Conservation (phyloP, 768 basidiomycete genomes). For the Rhodotorula kratochvilovae region DNA sequence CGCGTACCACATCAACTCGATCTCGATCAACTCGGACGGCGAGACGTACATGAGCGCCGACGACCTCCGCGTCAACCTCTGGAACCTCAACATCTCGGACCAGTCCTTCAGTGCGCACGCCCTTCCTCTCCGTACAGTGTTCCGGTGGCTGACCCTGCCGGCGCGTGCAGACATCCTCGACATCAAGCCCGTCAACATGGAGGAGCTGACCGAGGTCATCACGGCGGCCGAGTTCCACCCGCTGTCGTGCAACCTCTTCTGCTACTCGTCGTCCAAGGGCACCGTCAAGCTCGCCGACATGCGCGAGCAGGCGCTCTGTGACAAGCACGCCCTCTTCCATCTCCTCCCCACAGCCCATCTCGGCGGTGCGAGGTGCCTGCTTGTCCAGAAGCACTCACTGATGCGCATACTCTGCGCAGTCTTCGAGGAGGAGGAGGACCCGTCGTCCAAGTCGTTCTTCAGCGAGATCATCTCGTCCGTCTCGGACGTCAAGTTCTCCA, state of each 20-base stretch:
- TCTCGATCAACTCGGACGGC: constrained; percentile 97
- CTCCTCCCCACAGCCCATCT: too few relatives aligned
- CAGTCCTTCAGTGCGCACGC: constrained; percentile 89
- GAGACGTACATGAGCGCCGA: constrained; percentile 99
- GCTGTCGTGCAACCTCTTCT: constrained; percentile 92
- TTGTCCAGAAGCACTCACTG: too few relatives aligned
- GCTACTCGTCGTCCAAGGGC: constrained; percentile 99
- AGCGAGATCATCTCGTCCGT: constrained; percentile 99
- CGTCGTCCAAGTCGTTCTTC: constrained; percentile 94
- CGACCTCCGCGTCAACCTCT: constrained; percentile 92
- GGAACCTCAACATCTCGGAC: constrained; percentile 97
- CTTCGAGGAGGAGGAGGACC: constrained; percentile 98
- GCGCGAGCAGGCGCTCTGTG: constrained; percentile 95
- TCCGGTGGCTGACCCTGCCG: neutral
- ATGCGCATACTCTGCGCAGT: too few relatives aligned
- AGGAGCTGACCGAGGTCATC: constrained; percentile 98
- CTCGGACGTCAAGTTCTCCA: constrained; percentile 98
- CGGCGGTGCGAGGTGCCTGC: too few relatives aligned
- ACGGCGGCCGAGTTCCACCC: constrained; percentile 99
- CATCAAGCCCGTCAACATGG: constrained; percentile 99
- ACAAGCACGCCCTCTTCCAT: constrained; percentile 84
- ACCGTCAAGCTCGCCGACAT: constrained; percentile 99
- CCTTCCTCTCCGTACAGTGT: neutral
- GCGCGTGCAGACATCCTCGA: constrained; percentile 82
- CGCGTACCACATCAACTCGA: constrained; percentile 99